Base-by-base conservation (phyloP, 2,329 filamentous ascomycete genomes). In the Ascochyta koolunga region DNA sequence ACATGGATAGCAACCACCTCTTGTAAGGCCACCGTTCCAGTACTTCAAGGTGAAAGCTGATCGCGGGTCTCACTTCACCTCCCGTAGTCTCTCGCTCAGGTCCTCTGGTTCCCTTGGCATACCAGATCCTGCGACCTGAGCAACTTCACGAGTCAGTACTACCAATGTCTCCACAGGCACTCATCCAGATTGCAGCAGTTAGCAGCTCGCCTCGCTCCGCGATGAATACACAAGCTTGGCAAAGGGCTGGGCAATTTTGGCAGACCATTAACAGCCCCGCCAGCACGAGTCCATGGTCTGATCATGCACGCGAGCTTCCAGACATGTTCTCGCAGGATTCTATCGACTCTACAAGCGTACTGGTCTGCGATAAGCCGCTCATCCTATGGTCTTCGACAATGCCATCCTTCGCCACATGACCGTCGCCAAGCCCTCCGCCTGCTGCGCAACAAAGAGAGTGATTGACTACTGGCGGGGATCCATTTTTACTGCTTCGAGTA, bases 211-310 rank as follows among this genome's bases (percentile, higher is more conserved):
- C 40, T 18, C 24, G 19, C 2, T 21, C 18, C 21, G 25, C 18
- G 11, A 41, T 32, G 40, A 22, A 45, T 4, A 7, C 2, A 21
- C n/a, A 18, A 19, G 22, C 52, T 50, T 55, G 52, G 52, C 52
- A n/a, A 11, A 33, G 19, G 19, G 36, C 51, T 54, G 35, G 45
- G 51, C 52, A 47, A 4, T 11, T 48, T 40, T 53, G 50, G 38
- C 37, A 43, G 32, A n/a, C 33, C 6, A 21, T 16, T 31, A 40
- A 49, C 10, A 29, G 36, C 37, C 42, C 42, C 46, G 42, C 52
- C 16, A 29, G 42, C 27, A 50, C 35, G 25, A 47, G 32, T 47
- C 24, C 36, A 35, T 56, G 42, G 47, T 39, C 46, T 47, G 52
- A 56, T 29, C 47, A 42, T 45, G 46, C 37, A 50, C 21, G 25